phyloP scores from a whole-genome alignment of 805 yeast species.

The Zygotorulaspora danielsina region DNA sequence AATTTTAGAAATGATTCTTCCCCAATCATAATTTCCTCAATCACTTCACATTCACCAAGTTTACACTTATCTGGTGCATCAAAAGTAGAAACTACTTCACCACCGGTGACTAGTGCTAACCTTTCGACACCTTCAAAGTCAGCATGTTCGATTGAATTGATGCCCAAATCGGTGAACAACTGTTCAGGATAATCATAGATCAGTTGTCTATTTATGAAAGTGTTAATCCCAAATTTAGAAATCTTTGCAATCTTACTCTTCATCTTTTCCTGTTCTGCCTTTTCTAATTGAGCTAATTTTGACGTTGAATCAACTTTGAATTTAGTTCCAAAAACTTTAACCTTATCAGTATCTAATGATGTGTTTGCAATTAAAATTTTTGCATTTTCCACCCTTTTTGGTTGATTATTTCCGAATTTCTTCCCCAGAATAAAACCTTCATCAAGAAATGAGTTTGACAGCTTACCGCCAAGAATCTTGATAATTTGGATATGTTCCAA shows the following conservation, averaged over 20 bases:
- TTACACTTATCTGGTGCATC: conserved; percentile 85
- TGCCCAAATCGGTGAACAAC: conserved; percentile 77
- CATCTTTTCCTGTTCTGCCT: conserved; percentile 94
- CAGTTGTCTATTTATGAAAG: conserved; percentile 92
- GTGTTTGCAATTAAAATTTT: conserved; percentile 91
- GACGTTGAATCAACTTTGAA: conserved; percentile 94
- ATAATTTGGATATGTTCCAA: conserved; percentile 90
- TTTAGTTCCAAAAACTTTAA: conserved; percentile 95
- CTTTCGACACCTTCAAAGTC: conserved; percentile 98
- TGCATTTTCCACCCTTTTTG: conserved; percentile 77
- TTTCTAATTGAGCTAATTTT: conserved; percentile 88
- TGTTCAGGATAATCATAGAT: conserved; percentile 98
- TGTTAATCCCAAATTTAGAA: conserved; percentile 77
- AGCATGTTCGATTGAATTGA: conserved; percentile 94
- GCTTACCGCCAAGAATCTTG: conserved; percentile 88
- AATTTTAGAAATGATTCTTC: conserved; percentile 87
- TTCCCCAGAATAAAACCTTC: conserved; percentile 93
- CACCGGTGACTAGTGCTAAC: conserved; percentile 93
- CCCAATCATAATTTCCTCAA: conserved; percentile 91
- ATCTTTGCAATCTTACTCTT: conserved; percentile 82
- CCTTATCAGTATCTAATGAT: conserved; percentile 94
- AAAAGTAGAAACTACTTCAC: conserved; percentile 95
- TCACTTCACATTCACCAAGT: conserved; percentile 80
- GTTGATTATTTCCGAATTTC: conserved; percentile 91
- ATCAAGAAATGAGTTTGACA: conserved; percentile 87